Evolutionary conservation across 2,329 filamentous ascomycete genomes (phyloP), one percentile per base, ranked within the genome.

Genomic region (Colletotrichum ledebouriae): DNA sequence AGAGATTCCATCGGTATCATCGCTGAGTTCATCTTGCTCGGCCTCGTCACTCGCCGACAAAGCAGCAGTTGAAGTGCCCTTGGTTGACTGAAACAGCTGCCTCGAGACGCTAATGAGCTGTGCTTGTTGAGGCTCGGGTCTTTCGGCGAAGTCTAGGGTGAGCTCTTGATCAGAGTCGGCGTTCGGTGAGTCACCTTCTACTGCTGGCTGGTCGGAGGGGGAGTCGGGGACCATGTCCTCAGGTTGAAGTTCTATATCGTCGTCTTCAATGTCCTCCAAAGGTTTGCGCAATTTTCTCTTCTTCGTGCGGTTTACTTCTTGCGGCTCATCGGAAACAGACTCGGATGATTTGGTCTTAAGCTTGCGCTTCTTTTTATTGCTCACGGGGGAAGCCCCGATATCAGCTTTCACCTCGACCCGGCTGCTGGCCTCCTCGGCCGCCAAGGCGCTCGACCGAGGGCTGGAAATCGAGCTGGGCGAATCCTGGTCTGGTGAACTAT

Each of bases 241-340:
- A 2, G 63, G 25, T 42, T 57, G 42, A 0, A 12, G 13, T 4
- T 59, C 50, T 50, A 69, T 57, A 12, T 57, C 59, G 44, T 52
- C 46, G 34, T 66, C 69, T 42, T 65, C 52, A 25, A 41, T 44
- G 11, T 65, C 53, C 42, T 69, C 61, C 29, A 60, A 15, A 1
- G 42, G 22, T 13, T 59, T 34, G n/a, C 57, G 67, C 3, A 20
- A 47, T 58, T 69, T 69, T 15, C 46, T 69, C 57, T 63, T 69
- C 58, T 63, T 69, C 7, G 46, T 50, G 9, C 41, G 47, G 15
- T 12, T 33, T 15, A 56, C 34, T 5, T 29, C 20, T 9, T 69
- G 53, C 5, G 42, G 17, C 6, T 65, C 61, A 12, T 12, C 29
- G 2, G 57, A 22, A 6, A 10, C 25, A 10, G 41, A 33, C 4